Conservation (phyloP, 2,329 filamentous ascomycete species). For the Neocucurbitaria cava region DNA sequence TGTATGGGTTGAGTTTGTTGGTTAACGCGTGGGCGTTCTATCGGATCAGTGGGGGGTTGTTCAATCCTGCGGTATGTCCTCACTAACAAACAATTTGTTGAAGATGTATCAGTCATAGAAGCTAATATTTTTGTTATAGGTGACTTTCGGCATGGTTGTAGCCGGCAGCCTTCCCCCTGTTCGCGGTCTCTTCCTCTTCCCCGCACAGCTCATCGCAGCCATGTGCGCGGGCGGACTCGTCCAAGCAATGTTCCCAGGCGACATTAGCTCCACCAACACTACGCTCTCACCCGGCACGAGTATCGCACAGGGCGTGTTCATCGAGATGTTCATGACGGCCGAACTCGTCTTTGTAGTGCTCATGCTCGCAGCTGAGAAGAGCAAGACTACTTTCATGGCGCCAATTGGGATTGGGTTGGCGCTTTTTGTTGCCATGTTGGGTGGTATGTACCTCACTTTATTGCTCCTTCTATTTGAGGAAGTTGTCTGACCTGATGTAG, state of each 20-base stretch:
- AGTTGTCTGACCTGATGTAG: background rate
- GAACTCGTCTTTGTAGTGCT: constrained; percentile 32
- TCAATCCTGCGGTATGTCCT: constrained; percentile 29
- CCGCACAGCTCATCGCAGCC: constrained; percentile 28
- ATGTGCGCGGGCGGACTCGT: constrained; percentile 36
- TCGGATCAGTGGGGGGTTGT: constrained; percentile 32
- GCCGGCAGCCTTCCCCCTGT: constrained; percentile 21
- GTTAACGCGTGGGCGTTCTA: constrained; percentile 45
- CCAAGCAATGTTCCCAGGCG: constrained; percentile 31
- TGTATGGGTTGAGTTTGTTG: constrained; percentile 38
- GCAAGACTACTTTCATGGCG: constrained; percentile 34
- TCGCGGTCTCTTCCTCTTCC: constrained; percentile 28
- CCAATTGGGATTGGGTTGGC: constrained; percentile 29
- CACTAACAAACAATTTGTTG: too few relatives aligned
- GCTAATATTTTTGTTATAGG: constrained; percentile 9
- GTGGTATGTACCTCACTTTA: constrained; percentile 10
- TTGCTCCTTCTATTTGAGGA: background rate
- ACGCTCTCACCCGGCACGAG: constrained; percentile 21
- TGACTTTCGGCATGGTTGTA: constrained; percentile 35
- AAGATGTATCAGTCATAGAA: background rate
- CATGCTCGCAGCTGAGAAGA: constrained; percentile 41
- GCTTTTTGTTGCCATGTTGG: constrained; percentile 37
- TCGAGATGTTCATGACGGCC: constrained; percentile 32
- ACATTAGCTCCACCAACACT: constrained; percentile 28
- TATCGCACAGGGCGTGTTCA: constrained; percentile 27